These are phyloP conservation scores for Pelargonium fulgidum DNA, from an alignment of 441 rosid genomes.

Conservation along the genomic window DNA sequence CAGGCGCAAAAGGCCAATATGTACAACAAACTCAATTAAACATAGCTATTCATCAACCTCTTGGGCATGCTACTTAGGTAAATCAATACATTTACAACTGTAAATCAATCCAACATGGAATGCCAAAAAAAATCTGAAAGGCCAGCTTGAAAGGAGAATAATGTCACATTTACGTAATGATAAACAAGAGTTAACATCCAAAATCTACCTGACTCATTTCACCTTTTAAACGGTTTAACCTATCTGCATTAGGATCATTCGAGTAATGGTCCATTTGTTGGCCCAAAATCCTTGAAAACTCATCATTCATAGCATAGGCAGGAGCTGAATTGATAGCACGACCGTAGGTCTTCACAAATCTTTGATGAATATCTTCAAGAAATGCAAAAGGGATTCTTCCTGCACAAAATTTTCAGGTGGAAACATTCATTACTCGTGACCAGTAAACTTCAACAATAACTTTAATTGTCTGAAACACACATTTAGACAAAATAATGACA, in stretches of 20 bases:
- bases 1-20: too few relatives aligned
- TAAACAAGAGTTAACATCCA: slow-evolving; percentile 6
- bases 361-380: slow-evolving; percentile 90
- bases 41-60: too few relatives aligned
- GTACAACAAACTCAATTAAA: too few relatives aligned
- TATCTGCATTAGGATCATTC: slow-evolving; percentile 76
- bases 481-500: not conserved
- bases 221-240: slow-evolving; percentile 73
- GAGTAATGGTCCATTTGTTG: slow-evolving; percentile 84
- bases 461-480: not conserved
- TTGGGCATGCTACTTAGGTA: too few relatives aligned
- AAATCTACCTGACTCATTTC: slow-evolving; percentile 83
- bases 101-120: too few relatives aligned
- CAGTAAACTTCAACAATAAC: not conserved
- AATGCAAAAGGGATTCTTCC: slow-evolving; percentile 88
- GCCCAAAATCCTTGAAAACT: slow-evolving; percentile 79
- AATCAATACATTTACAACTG: too few relatives aligned
- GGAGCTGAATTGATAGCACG: slow-evolving; percentile 70
- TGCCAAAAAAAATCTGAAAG: too few relatives aligned
- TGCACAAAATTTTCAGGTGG: slow-evolving; percentile 19
- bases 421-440: not conserved
- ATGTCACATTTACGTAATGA: not conserved
- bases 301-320: slow-evolving; percentile 91
- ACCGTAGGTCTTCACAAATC: slow-evolving; percentile 73
- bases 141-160: too few relatives aligned